Evolutionary conservation across 352 stramenopile genomes (phyloP).

Genomic region (Pythium utonaiense): DNA sequence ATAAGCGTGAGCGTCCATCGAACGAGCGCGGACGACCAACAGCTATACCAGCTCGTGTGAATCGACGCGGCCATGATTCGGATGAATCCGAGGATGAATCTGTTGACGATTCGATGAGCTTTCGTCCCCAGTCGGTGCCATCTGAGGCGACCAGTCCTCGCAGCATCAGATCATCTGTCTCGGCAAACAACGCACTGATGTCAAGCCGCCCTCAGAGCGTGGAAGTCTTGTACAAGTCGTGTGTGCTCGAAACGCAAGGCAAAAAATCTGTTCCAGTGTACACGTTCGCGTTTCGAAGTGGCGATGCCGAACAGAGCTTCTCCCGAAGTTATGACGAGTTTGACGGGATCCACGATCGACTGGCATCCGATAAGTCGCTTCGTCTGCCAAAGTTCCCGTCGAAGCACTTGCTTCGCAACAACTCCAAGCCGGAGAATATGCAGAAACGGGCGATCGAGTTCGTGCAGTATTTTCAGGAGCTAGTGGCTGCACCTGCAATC

Average conservation of each 20-base stretch:
- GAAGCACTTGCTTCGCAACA: slow-evolving; percentile 73
- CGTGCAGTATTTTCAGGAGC: slow-evolving; percentile 64
- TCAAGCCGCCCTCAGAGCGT: slow-evolving; percentile 11
- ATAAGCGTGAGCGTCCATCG: background rate
- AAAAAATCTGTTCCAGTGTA: slow-evolving; percentile 69
- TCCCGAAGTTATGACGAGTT: slow-evolving; percentile 69
- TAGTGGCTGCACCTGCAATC: slow-evolving; percentile 46
- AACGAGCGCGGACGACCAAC: background rate
- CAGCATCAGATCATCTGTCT: slow-evolving; percentile 13
- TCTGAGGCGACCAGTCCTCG: slow-evolving; percentile 21
- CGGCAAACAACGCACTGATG: slow-evolving; percentile 2
- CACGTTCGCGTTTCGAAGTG: slow-evolving; percentile 52
- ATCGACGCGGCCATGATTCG: background rate
- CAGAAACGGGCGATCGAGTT: slow-evolving; percentile 82
- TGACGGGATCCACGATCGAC: slow-evolving; percentile 58
- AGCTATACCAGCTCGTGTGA: background rate
- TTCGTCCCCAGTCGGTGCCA: background rate
- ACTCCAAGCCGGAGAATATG: slow-evolving; percentile 82
- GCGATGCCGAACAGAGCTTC: slow-evolving; percentile 45
- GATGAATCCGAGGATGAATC: slow-evolving; percentile 14
- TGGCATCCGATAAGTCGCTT: slow-evolving; percentile 31
- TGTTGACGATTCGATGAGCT: background rate
- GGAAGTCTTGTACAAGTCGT: slow-evolving; percentile 51
- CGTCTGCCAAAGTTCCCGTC: slow-evolving; percentile 73
- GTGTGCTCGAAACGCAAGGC: slow-evolving; percentile 47